Evolutionary conservation across 177 flowering plant species (phyloP), one percentile per base, ranked within the genome.

Genomic region (Vitis hybrid): DNA sequence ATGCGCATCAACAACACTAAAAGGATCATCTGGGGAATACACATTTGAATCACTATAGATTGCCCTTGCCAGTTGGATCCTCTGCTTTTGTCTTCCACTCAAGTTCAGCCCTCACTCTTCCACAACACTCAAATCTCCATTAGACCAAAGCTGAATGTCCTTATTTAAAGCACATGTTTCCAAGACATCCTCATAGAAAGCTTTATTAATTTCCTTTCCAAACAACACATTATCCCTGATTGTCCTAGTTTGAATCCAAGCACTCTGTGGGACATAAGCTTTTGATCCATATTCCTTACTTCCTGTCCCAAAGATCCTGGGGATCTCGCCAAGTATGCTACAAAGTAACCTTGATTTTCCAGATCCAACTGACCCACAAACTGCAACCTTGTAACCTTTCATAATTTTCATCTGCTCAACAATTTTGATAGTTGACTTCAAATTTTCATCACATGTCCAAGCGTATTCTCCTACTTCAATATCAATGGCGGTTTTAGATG

Each of bases 191-290:
- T 81, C 81, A 70, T 93, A 93, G 11, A 82, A 72, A n/a, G 18
- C 65, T 51, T 54, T 70, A 10, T 87, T 73, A 87, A 88, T 84
- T 57, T 84, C 81, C 83, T 80, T 85, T n/a, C 95, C 95, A 78
- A 93, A 93, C 81, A 93, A 54, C 2, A 93, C 79, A 71, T 93
- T 93, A 14, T 93, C 97, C 76, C 87, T 77, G 1, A 93, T 71
- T 0, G 88, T 86, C 4, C 98, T 94, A 0, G 91, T 87, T 71
- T 93, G 98, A 60, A 92, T 88, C 97, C 96, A 92, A 63, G 96
- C 84, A 63, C 85, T 87, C 68, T 93, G 93, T 11, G 92, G 89
- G 12, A 90, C 98, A 76, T 87, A 91, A 46, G 95, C 91, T 73
- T 81, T 91, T n/a, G 86, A 76, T 50, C 98, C 94, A 73, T 72